A percentile compares a stretch with the other conserved stretches of the same genome.
These are phyloP conservation scores for Penstemon davidsonii DNA, from an alignment of 257 asterid genomes.

Conservation along the genomic window DNA sequence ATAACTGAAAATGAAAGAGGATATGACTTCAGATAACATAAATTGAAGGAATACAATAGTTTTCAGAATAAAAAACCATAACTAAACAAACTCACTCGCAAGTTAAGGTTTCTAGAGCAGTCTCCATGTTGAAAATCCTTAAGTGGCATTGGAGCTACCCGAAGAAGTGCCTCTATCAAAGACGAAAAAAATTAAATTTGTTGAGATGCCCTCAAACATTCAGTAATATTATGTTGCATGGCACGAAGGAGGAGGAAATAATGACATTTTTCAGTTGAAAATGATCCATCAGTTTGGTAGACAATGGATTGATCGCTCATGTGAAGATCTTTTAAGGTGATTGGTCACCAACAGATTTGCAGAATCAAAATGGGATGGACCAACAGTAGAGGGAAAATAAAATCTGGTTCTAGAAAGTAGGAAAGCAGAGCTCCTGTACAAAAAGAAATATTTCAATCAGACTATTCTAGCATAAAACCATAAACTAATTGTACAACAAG, in stretches of 20 bases:
- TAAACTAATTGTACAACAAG: conserved; percentile 3
- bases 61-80: conserved; percentile 7
- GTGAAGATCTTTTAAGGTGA: conserved; percentile 53
- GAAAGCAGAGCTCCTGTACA: conserved; percentile 83
- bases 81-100: conserved; percentile 62
- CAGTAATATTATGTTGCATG: conserved; percentile 5
- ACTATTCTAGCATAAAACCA: not conserved
- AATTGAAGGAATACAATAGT: not conserved
- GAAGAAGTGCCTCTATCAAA: conserved; percentile 56
- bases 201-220: conserved; percentile 16
- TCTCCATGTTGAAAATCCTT: conserved; percentile 83
- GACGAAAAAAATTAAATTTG: conserved; percentile 12
- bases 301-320: conserved; percentile 60
- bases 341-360: conserved; percentile 30
- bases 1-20: conserved; percentile 50
- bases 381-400: conserved; percentile 68
- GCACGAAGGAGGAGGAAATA: conserved; percentile 5
- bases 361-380: conserved; percentile 45
- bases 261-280: conserved; percentile 72
- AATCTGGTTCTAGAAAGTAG: conserved; percentile 72
- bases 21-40: conserved; percentile 20
- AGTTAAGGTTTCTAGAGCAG: conserved; percentile 79
- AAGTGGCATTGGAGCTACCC: conserved; percentile 70
- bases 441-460: conserved; percentile 13
- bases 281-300: conserved; percentile 56